Evolutionary conservation across 495 filamentous ascomycete species (phyloP), one percentile per base, ranked within the genome.

Genomic region (Pyrenopolyporus hunteri): DNA sequence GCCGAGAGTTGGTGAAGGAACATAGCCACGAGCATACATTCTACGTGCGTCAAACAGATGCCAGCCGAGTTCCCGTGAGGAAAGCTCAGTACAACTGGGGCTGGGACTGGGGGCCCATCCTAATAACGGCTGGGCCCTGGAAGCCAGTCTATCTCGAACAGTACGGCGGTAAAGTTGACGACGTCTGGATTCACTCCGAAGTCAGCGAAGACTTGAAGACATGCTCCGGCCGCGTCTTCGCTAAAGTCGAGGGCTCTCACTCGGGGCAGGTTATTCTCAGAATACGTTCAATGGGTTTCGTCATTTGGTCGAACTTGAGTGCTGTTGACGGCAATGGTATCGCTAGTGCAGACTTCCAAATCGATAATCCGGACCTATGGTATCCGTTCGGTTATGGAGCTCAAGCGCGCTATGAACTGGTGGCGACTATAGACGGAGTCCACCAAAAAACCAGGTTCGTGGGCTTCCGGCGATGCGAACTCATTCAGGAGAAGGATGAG

Each of bases 81-180:
- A 80, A 80, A 63, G 68, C 75, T 81, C 72, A 83, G 86, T 54
- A 90, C 59, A 86, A 90, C 56, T 91, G 86, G 85, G 89, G 89
- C 19, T 93, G 89, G 89, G 89, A 93, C 67, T 93, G 89, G 89
- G 89, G 89, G 7, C 89, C 89, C 17, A 80, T 85, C 4, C 57
- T 92, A 17, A 79, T 89, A 65, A 89, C 87, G 5, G 87, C 83
- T 33, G 89, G 89, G 2, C 88, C 89, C 9, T 92, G 88, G 88
- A 78, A 83, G 44, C 82, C 85, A 3, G 76, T 91, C 16, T 80
- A 74, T 8, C 73, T 92, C n/a, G 87, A 93, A 65, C 77, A 83
- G 3, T 80, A 65, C 22, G 32, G 68, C 14, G 48, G 62, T 8
- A 66, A 81, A 11, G 78, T 92, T 29, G 74, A 80, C 1, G 83